These are phyloP conservation scores for Hymenoscyphus occultus DNA, from an alignment of 2,329 filamentous ascomycete genomes.

Conservation along the genomic window DNA sequence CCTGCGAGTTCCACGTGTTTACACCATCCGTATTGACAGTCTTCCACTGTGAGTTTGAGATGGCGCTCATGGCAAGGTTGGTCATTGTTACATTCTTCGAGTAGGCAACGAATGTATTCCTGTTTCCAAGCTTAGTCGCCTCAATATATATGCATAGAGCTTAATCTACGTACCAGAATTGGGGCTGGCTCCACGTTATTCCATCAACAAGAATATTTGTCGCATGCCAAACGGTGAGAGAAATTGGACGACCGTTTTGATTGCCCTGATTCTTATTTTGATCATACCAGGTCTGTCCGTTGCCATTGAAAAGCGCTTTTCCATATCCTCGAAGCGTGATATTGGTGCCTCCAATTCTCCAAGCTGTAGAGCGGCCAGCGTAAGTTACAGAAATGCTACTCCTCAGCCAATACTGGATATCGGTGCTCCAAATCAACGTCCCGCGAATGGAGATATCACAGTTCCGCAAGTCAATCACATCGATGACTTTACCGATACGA, in stretches of 20 bases:
- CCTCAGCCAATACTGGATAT: constrained; percentile 64
- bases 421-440: constrained; percentile 57
- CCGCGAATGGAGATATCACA: constrained; percentile 60
- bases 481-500: constrained; percentile 53
- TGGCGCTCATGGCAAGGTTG: constrained; percentile 19
- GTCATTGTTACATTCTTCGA: constrained; percentile 23
- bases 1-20: constrained; percentile 56
- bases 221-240: constrained; percentile 44
- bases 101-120: constrained; percentile 21
- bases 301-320: constrained; percentile 53
- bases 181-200: constrained; percentile 19
- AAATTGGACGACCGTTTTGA: constrained; percentile 45
- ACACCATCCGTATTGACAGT: constrained; percentile 63
- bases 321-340: constrained; percentile 62
- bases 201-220: constrained; percentile 46
- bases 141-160: no score
- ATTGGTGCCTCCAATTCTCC: constrained; percentile 59
- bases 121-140: constrained; percentile 2
- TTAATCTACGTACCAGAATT: constrained; percentile 18
- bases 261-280: constrained; percentile 43
- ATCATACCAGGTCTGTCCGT: constrained; percentile 34
- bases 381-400: constrained; percentile 60
- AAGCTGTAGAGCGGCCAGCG: constrained; percentile 64
- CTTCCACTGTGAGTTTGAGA: constrained; percentile 42
- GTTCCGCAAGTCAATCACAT: constrained; percentile 55